These are phyloP conservation scores for Leucaena leucocephala DNA, from an alignment of 306 rosid genomes.

Conservation along the genomic window DNA sequence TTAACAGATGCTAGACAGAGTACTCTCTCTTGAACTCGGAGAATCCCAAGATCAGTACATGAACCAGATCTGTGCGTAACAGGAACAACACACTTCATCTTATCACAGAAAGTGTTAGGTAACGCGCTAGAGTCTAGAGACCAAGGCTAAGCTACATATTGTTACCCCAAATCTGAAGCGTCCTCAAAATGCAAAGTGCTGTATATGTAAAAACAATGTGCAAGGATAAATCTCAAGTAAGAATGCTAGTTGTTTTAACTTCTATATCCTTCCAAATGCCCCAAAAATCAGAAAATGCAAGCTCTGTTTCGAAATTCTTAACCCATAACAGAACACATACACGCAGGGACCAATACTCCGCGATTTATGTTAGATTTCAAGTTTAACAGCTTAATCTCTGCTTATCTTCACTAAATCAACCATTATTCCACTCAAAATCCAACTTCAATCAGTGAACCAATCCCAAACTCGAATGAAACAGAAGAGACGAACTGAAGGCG, in stretches of 20 bases:
- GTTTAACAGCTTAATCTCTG: no score
- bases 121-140: not conserved
- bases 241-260: slow-evolving; percentile 2
- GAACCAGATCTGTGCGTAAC: not conserved
- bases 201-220: not conserved
- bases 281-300: no score
- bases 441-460: no score
- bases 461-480: no score
- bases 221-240: slow-evolving; percentile 9
- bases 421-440: no score
- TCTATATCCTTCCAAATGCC: not conserved
- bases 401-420: no score
- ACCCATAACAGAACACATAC: no score
- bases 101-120: not conserved
- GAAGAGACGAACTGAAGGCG: no score
- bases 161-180: slow-evolving; percentile 17
- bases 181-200: not conserved
- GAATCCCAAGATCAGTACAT: slow-evolving; percentile 14
- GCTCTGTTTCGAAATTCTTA: no score
- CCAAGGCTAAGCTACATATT: not conserved
- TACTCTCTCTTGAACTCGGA: slow-evolving; percentile 5
- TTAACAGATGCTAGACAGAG: slow-evolving; percentile 5
- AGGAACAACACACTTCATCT: slow-evolving; percentile 3
- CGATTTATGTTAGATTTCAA: no score
- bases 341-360: no score